Conservation (phyloP, 495 filamentous ascomycete species). For the Wilcoxina mikolae region DNA sequence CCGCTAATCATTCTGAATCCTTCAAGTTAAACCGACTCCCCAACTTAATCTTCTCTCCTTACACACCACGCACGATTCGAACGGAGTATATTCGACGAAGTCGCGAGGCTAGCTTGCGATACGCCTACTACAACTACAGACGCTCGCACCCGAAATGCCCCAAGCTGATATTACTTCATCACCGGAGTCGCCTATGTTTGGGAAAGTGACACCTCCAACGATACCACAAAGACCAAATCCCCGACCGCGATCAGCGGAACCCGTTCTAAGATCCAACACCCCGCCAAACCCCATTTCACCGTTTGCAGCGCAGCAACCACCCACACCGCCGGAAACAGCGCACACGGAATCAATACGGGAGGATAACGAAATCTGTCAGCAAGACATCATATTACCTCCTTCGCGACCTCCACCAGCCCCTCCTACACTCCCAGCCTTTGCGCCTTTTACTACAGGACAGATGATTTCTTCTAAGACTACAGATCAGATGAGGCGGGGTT, state of each 20-base stretch:
- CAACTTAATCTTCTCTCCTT: no score
- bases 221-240: neutral
- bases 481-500: neutral
- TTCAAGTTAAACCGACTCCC: neutral
- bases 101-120: neutral
- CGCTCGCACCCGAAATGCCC: neutral
- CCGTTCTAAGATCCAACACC: neutral
- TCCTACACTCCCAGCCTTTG: neutral
- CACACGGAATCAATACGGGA: neutral
- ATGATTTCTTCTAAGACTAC: neutral
- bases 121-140: neutral
- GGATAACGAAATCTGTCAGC: neutral
- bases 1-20: neutral
- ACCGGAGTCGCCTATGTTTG: neutral
- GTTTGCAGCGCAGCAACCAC: neutral
- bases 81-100: neutral
- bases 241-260: neutral
- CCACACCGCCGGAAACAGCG: neutral
- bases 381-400: neutral
- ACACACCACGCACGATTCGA: no score
- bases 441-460: neutral
- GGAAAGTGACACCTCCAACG: neutral
- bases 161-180: neutral
- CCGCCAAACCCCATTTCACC: neutral
- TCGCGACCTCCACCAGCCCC: neutral